Percentiles rank a stretch among this genome's conserved stretches.
Evolutionary conservation across 163 green algal genomes (phyloP).

Genomic region (Scenedesmus sp.): DNA sequence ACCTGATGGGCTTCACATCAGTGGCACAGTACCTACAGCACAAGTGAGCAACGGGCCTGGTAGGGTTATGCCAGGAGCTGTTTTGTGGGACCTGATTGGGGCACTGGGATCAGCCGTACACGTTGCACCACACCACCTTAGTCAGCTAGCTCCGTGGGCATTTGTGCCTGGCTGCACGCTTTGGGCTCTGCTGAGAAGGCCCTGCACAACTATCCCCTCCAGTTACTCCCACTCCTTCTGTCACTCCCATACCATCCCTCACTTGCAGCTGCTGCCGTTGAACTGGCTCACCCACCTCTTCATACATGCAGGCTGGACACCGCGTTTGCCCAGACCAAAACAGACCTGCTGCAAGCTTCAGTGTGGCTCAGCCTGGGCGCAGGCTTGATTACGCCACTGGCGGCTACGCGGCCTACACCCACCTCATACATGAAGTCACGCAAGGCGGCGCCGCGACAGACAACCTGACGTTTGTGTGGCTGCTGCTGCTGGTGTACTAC

Average conservation of each 20-base stretch:
- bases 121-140: too few relatives aligned
- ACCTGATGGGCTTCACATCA: slow-evolving; percentile 41
- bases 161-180: too few relatives aligned
- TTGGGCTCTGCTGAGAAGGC: too few relatives aligned
- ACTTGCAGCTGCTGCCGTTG: too few relatives aligned
- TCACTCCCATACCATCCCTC: too few relatives aligned
- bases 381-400: background rate
- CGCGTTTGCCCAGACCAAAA: slow-evolving; percentile 13
- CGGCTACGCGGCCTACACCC: background rate
- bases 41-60: background rate
- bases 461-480: slow-evolving; percentile 40
- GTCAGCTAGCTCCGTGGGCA: too few relatives aligned
- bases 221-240: too few relatives aligned
- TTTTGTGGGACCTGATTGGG: too few relatives aligned
- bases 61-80: background rate
- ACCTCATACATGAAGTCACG: slow-evolving; percentile 2
- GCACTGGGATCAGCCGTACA: too few relatives aligned
- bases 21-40: slow-evolving; percentile 41
- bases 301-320: background rate
- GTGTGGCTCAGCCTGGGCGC: slow-evolving; percentile 12
- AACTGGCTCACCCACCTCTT: background rate
- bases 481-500: slow-evolving; percentile 34
- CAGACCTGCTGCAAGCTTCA: background rate
- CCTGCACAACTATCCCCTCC: too few relatives aligned
- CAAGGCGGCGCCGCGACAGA: background rate